Conservation (phyloP, 805 yeast species). For the Ogataea chonburiensis region DNA sequence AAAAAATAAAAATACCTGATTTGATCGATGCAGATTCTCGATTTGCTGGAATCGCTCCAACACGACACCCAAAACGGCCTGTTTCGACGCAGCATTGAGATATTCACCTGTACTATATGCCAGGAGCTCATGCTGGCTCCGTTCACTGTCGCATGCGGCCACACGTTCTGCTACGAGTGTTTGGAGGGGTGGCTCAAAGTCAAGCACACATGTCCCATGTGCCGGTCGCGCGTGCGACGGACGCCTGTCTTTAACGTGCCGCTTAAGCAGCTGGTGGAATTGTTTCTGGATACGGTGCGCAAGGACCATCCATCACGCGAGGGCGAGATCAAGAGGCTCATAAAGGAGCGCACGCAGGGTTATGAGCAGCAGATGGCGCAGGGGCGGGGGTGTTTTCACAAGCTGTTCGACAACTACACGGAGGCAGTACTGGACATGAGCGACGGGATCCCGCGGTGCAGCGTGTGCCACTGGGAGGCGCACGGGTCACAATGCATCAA, state of each 20-base stretch:
- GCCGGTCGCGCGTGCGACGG: conserved; percentile 48
- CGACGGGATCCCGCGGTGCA: conserved; percentile 75
- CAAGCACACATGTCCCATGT: conserved; percentile 65
- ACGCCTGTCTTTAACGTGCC: conserved; percentile 55
- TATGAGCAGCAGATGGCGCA: conserved; percentile 39
- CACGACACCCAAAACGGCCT: conserved; percentile 22
- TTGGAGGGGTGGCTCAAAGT: conserved; percentile 59
- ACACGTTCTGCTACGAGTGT: conserved; percentile 70
- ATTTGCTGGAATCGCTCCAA: conserved; percentile 10
- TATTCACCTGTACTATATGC: conserved; percentile 61
- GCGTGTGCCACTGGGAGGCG: conserved; percentile 79
- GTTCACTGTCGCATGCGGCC: conserved; percentile 62
- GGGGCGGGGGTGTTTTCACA: conserved; percentile 43
- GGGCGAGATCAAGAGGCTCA: conserved; percentile 26
- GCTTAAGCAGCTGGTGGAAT: conserved; percentile 45
- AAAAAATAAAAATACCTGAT: too few relatives aligned
- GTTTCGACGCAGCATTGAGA: conserved; percentile 19
- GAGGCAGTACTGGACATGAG: conserved; percentile 55
- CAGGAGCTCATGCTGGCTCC: conserved; percentile 70
- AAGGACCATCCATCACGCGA: conserved; percentile 26
- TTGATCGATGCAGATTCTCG: conserved; percentile 7
- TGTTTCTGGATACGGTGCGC: conserved; percentile 40
- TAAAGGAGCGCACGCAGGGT: conserved; percentile 31
- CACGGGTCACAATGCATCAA: conserved; percentile 65
- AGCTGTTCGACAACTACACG: conserved; percentile 47